These are phyloP conservation scores for Naegleria gruberi DNA, from an alignment of 208 protist genomes.

Conservation along the genomic window DNA sequence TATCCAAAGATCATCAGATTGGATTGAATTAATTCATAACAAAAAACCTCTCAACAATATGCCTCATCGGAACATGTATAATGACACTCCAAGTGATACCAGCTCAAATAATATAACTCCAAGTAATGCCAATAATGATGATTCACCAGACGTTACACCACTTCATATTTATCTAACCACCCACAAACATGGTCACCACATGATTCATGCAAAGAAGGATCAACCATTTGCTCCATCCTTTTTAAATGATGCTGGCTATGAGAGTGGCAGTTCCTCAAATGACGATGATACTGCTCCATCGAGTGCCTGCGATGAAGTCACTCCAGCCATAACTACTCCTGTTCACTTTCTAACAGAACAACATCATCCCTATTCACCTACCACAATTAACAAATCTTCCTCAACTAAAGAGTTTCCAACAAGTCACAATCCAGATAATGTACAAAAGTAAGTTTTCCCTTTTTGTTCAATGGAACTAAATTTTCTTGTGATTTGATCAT, in stretches of 20 bases:
- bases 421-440: too few species aligned
- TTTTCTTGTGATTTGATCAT: too few species aligned
- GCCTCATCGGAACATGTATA: not conserved
- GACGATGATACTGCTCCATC: not conserved
- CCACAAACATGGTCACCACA: too few species aligned
- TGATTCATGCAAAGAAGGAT: not conserved
- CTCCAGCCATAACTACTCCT: not conserved
- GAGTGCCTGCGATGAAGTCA: not conserved
- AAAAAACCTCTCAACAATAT: not conserved
- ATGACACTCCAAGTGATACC: not conserved
- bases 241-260: not conserved
- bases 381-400: too few species aligned
- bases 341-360: too few species aligned
- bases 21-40: not conserved
- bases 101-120: not conserved
- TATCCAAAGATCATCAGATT: not conserved
- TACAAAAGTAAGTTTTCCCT: too few species aligned
- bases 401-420: too few species aligned
- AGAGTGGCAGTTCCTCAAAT: not conserved
- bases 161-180: not conserved
- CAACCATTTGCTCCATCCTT: too few species aligned
- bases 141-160: not conserved
- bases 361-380: too few species aligned
- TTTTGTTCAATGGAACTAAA: too few species aligned
- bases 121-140: not conserved